Evolutionary conservation across 371 early-diverging fungal genomes (phyloP).

Genomic region (Mucor mucedo): DNA sequence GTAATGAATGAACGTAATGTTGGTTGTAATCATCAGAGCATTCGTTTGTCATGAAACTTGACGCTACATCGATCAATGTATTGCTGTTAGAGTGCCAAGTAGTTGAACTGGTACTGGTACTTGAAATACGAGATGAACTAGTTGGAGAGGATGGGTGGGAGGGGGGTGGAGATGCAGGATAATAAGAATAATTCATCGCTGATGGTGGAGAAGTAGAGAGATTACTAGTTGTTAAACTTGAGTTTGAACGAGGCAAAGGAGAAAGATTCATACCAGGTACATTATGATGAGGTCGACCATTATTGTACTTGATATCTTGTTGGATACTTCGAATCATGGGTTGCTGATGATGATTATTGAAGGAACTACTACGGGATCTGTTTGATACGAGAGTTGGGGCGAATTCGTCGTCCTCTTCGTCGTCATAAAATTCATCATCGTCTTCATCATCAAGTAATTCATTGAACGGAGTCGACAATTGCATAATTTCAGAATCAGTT

Average conservation of each 20-base stretch:
- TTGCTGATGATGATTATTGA: conserved; percentile 11
- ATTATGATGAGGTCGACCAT: conserved; percentile 25
- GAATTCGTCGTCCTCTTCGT: conserved; percentile 35
- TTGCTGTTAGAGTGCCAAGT: conserved; percentile 44
- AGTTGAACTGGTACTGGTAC: conserved; percentile 26
- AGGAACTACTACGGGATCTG: conserved; percentile 26
- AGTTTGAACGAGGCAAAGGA: conserved; percentile 34
- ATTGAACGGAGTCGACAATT: not conserved
- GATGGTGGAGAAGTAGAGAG: conserved; percentile 8
- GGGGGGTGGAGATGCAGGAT: conserved; percentile 65
- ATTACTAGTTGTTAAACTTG: conserved; percentile 13
- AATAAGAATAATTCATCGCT: conserved; percentile 29
- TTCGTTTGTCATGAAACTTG: conserved; percentile 39
- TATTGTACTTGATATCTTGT: not conserved
- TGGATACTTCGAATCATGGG: conserved; percentile 2
- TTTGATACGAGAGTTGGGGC: conserved; percentile 6
- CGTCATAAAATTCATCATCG: conserved; percentile 48
- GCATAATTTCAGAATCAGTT: conserved; percentile 17
- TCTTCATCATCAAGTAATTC: conserved; percentile 30
- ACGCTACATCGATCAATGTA: conserved; percentile 43
- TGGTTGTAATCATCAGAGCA: conserved; percentile 21
- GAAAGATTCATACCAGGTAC: conserved; percentile 35
- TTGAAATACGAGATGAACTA: conserved; percentile 50
- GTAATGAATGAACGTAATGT: conserved; percentile 11
- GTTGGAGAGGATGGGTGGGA: conserved; percentile 68